phyloP scores from a whole-genome alignment of 805 yeast species.

The Candida golubevii region DNA sequence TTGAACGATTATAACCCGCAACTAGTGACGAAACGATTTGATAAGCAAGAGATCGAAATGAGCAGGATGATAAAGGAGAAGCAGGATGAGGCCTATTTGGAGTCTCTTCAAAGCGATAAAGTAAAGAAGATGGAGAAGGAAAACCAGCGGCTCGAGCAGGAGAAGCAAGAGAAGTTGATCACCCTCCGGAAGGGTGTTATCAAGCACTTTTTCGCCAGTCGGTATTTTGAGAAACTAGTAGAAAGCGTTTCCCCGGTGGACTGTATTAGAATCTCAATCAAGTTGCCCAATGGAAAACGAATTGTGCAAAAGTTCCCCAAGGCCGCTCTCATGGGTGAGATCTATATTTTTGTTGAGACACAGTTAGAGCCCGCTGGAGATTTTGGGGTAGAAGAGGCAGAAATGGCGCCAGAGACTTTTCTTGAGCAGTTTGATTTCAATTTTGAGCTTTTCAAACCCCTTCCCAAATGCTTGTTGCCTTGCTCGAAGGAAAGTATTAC shows the following conservation, averaged over 20 bases:
- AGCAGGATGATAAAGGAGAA: conserved; percentile 36
- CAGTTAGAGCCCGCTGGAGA: conserved; percentile 21
- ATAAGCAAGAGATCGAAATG: conserved; percentile 38
- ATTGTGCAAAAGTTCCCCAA: conserved; percentile 42
- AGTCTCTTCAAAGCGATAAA: conserved; percentile 47
- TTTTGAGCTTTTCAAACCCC: conserved; percentile 40
- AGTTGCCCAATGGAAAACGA: conserved; percentile 51
- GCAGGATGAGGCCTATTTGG: conserved; percentile 40
- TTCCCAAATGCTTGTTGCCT: conserved; percentile 32
- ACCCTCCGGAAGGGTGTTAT: conserved; percentile 19
- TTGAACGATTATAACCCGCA: conserved; percentile 35
- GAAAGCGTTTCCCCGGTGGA: conserved; percentile 5
- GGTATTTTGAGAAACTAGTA: conserved; percentile 12
- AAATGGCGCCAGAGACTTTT: conserved; percentile 17
- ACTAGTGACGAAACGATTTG: conserved; percentile 32
- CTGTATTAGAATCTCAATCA: conserved; percentile 43
- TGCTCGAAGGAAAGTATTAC: conserved; percentile 9
- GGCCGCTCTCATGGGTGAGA: conserved; percentile 38
- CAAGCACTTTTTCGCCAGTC: conserved; percentile 11
- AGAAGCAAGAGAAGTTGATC: conserved; percentile 6
- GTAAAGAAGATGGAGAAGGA: conserved; percentile 46
- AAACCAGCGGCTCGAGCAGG: conserved; percentile 12
- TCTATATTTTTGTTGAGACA: conserved; percentile 49
- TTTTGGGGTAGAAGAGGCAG: conserved; percentile 8
- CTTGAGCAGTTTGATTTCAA: conserved; percentile 23